Evolutionary conservation across 2,329 filamentous ascomycete genomes (phyloP), one percentile per base, ranked within the genome.

Genomic region (Pyrenophora tritici-repentis): DNA sequence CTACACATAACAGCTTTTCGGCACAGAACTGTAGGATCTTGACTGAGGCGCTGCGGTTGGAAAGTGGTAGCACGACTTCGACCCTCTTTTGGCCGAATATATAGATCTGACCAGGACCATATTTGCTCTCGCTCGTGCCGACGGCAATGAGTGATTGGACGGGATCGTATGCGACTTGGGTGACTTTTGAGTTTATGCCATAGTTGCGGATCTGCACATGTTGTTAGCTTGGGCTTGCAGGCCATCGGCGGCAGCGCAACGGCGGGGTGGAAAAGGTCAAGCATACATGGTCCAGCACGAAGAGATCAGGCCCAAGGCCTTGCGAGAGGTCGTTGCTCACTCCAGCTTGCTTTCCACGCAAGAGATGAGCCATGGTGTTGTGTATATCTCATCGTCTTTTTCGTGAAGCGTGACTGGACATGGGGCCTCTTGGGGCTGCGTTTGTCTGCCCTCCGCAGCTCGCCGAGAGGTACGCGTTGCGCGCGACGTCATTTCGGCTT

Each of bases 101-200:
- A 74, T 96, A 96, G 70, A 99, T 89, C 71, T 92, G 87, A 18
- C 93, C 93, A 29, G 85, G 84, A 52, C 91, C 91, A 68, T 90
- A 96, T 66, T 89, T 86, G 59, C 88, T 91, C 75, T 95, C 89
- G 70, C 86, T 89, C 35, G 94, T 99, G 53, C 91, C 94, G 57
- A 97, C 85, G 35, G 94, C 94, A 43, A 99, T 82, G 50, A 99
- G 85, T 22, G 92, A 96, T 72, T 99, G 94, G 10, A 97, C 83
- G 1, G 94, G 92, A 61, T 97, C 92, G 77, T 96, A 97, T 54
- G 91, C 89, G 59, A 97, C 78, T 58, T 88, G 89, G 65, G 90
- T 91, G 65, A 82, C 80, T 62, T 83, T 83, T 18, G 73, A 76
- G 62, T 79, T 79, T 73, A 97, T 87, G 54, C 92, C 67, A 51